Evolutionary conservation across 2,329 filamentous ascomycete species (phyloP), one percentile per base, ranked within the genome.

Genomic region (Plenodomus lindquistii): DNA sequence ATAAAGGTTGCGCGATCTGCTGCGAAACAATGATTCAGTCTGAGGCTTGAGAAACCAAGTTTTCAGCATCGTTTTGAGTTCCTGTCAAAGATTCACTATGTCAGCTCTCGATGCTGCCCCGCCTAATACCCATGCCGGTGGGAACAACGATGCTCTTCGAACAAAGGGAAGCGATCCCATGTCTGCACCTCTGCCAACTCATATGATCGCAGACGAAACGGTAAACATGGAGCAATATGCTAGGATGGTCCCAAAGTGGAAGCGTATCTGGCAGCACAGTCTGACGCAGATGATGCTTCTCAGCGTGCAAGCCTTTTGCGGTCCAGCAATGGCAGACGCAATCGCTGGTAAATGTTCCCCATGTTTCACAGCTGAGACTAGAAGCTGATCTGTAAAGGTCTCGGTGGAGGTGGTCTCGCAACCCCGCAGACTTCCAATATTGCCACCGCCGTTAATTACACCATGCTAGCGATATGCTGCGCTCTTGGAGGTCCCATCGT

Each of bases 221-320:
- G 59, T 78, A 41, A 70, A 77, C 43, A 73, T 77, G 63, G 60
- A 60, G 19, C 62, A 62, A 27, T 69, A 69, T 44, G 55, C 52
- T 13, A 50, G 57, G 7, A 61, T 46, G 1, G 63, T 66, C 1
- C 76, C 76, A 1, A 49, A 65, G 4, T 79, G 76, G 76, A 77
- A 75, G 52, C 70, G 74, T 3, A 53, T 78, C 4, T 75, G 74
- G 64, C 74, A 75, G 51, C 74, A 79, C 53, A 78, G 76, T 53
- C 67, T 79, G 54, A 79, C 76, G 4, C 76, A 79, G 60, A 79
- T 79, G 77, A 60, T 79, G 57, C 65, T 78, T 4, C 58, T 79
- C 10, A 78, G 75, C 35, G 60, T 78, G 9, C 77, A 79, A 54
- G 74, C 75, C 0, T 78, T 78, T 44, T 65, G 62, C 34, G 63